Base-by-base conservation (phyloP, 768 basidiomycete genomes). In the Trametes maxima region DNA sequence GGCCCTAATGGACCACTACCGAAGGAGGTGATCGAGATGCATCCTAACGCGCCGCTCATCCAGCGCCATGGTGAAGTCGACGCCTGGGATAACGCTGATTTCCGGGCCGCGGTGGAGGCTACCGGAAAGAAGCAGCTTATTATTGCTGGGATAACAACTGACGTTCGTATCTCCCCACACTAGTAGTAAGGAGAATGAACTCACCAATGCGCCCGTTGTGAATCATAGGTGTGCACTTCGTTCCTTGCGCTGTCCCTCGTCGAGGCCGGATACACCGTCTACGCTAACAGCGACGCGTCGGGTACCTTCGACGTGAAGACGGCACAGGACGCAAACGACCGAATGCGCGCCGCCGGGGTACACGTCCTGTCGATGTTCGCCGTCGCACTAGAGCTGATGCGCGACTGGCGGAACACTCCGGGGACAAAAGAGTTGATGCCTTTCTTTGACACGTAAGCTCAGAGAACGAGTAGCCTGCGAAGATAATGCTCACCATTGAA, bases 71-170 rank as follows among this genome's bases (percentile, higher is more conserved):
- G 80, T 2, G 80, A 83, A 65, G 81, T 83, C 16, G 71, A 83
- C 56, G 81, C 82, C 7, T 83, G 82, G 82, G 80, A 83, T 65
- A 82, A 80, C 66, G 57, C 69, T 4, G 80, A 80, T 55, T 81
- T 83, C 74, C 72, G 77, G 40, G 71, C 70, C 1, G 81, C 81
- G 19, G 79, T 83, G 14, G 68, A 74, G 44, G 79, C 80, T 1
- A 80, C 80, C 5, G 80, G 79, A 10, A 81, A 80, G 69, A 79
- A 77, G 65, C 82, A 83, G 56, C 67, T 82, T 47, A 81, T 82
- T 66, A 65, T 82, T 14, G 81, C 74, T n/a, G 81, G 82, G 1
- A 81, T 83, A 53, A 74, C 74, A 17, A 83, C 81, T 28, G 82
- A 82, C 48, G 82, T 80, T 62, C 46, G 78, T 69, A 33, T 8